Percentiles rank a stretch among this genome's conserved stretches.
Conservation (phyloP, 352 stramenopile species). For the Phytophthora nicotianae region DNA sequence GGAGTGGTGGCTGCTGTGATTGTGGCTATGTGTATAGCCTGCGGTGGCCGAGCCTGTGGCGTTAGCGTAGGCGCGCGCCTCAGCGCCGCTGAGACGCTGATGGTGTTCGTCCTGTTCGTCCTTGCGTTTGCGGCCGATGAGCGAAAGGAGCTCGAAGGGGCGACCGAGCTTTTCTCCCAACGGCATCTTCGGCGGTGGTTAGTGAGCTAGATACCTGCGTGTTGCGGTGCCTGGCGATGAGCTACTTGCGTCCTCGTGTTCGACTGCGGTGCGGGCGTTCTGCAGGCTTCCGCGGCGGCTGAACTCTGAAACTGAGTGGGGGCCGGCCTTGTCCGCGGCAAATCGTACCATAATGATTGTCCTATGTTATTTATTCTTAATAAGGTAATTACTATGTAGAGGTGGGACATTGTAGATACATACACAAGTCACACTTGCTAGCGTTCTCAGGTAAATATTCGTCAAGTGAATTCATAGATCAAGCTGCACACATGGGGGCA, state of each 20-base stretch:
- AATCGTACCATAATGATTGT: background rate
- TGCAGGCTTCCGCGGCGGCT: constrained; percentile 2
- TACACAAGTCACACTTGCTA: too few relatives aligned
- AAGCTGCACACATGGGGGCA: too few relatives aligned
- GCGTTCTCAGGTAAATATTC: too few relatives aligned
- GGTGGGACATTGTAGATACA: too few relatives aligned
- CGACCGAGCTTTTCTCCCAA: constrained; percentile 59
- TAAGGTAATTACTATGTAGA: too few relatives aligned
- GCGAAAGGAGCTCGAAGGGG: constrained; percentile 70
- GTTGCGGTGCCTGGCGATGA: background rate
- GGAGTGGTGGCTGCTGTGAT: constrained; percentile 16
- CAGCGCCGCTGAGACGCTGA: constrained; percentile 23
- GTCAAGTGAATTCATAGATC: too few relatives aligned
- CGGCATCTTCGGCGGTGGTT: constrained; percentile 37
- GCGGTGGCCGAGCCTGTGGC: constrained; percentile 26
- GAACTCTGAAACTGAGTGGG: constrained; percentile 7
- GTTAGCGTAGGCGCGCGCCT: constrained; percentile 33
- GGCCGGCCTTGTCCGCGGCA: background rate
- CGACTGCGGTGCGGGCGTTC: constrained; percentile 1
- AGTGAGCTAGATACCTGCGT: background rate
- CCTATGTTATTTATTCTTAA: background rate
- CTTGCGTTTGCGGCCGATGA: constrained; percentile 67
- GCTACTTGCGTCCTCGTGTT: constrained; percentile 3
- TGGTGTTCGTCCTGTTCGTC: constrained; percentile 31
- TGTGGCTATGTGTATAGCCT: constrained; percentile 18